A percentile compares a stretch with the other conserved stretches of the same genome.
Conservation (phyloP, 179 eudicot species). For the Monotropa hypopitys region DNA sequence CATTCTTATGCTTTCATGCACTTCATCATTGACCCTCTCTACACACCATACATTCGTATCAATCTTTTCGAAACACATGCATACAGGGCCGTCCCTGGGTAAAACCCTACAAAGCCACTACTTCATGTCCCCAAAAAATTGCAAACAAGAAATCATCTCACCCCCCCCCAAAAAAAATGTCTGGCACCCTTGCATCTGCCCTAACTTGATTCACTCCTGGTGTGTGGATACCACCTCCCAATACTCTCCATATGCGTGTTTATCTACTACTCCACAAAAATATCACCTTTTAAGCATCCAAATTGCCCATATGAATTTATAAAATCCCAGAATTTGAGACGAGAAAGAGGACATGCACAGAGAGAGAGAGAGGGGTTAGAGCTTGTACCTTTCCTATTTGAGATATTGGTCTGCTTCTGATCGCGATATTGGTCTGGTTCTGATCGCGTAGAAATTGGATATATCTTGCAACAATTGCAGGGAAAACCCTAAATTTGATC, state of each 20-base stretch:
- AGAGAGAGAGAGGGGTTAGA: not conserved
- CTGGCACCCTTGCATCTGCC: not conserved
- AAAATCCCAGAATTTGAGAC: not conserved
- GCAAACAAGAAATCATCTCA: not conserved
- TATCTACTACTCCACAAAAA: not conserved
- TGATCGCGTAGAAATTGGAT: not conserved
- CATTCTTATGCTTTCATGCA: not conserved
- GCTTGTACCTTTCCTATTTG: not conserved
- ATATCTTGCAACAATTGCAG: not conserved
- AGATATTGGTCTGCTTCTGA: not conserved
- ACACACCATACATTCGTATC: not conserved
- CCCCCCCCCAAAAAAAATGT: not conserved
- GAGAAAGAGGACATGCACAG: not conserved
- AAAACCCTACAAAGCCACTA: not conserved
- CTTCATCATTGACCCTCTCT: not conserved
- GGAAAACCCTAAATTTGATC: not conserved
- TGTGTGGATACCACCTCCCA: not conserved
- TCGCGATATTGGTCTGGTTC: too few species aligned
- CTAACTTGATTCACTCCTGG: not conserved
- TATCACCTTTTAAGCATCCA: not conserved
- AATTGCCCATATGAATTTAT: not conserved
- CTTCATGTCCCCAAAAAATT: not conserved
- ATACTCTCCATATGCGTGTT: not conserved
- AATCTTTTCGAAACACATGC: not conserved
- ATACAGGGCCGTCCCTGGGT: not conserved